Evolutionary conservation across 2,329 filamentous ascomycete species (phyloP).

Genomic region (Coleophoma eucalyptorum): DNA sequence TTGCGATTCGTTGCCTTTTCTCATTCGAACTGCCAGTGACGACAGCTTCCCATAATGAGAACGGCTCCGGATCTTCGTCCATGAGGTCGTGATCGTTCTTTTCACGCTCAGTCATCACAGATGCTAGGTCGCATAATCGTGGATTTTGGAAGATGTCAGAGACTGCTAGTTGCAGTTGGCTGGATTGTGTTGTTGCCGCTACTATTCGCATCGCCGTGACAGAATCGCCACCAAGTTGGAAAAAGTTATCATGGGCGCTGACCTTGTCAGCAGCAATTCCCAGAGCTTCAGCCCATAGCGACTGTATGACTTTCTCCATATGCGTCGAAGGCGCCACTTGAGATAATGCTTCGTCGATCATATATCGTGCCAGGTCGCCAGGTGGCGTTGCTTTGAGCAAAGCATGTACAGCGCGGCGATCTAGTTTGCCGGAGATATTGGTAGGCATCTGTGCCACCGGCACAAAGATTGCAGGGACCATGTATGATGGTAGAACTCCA

Average conservation of each 20-base stretch:
- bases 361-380: neutral
- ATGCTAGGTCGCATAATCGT: neutral
- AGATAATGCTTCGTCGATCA: neutral
- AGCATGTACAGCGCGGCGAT: slow-evolving; percentile 10
- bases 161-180: slow-evolving; percentile 14
- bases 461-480: slow-evolving; percentile 10
- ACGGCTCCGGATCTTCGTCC: neutral
- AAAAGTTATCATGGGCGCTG: slow-evolving; percentile 34
- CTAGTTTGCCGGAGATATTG: slow-evolving; percentile 9
- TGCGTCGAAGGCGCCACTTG: neutral
- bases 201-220: slow-evolving; percentile 35
- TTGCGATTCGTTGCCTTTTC: slow-evolving; percentile 23
- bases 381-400: neutral
- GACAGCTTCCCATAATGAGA: neutral
- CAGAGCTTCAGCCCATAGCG: neutral
- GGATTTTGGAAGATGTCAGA: slow-evolving; percentile 1
- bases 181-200: slow-evolving; percentile 20
- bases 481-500: slow-evolving; percentile 34
- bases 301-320: neutral
- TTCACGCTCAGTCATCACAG: neutral
- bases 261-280: slow-evolving; percentile 23
- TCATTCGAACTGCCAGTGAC: neutral
- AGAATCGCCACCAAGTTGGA: slow-evolving; percentile 42
- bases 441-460: slow-evolving; percentile 2
- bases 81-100: neutral